Evolutionary conservation across 2,329 filamentous ascomycete genomes (phyloP), one percentile per base, ranked within the genome.

Genomic region (Ambrosiella xylebori): DNA sequence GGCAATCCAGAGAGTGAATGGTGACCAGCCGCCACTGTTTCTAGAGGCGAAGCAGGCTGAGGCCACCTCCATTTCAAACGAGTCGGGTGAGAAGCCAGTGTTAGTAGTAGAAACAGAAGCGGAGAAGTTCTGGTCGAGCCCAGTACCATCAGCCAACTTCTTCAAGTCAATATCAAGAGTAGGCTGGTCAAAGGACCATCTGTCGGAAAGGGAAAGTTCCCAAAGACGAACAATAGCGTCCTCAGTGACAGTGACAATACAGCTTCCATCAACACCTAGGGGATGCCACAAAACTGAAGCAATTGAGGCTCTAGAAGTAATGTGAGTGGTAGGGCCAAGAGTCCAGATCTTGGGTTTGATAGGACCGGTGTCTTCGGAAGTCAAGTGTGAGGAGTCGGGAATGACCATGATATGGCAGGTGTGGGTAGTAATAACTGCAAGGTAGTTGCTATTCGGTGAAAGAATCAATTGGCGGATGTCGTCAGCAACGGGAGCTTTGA

Each of bases 1-100:
- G n/a, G 90, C 89, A 56, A 97, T 74, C 88, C 91, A 98, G 9
- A 98, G 75, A 0, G 93, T 97, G 86, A 96, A 96, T 8, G 90
- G 82, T 7, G 89, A 86, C 93, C 93, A 98, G 57, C 89, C 89
- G 12, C 89, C 91, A 6, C 79, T 79, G 40, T 74, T 75, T 62
- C 76, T 75, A 11, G 73, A 73, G 40, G 77, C 74, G 71, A 98
- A 98, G 67, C 83, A 87, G 55, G 90, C 89, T 1, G 90, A 84
- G 3, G 89, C 88, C 19, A 95, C 88, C 66, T 96, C 87, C 84
- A 98, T 95, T 67, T 97, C 90, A 60, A 94, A 84, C 1, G 80
- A 81, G 67, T 97, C 90, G 0, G 89, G 86, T 0, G 89, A 95
- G 65, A 95, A 97, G 8, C 82, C 84, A 64, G 85, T 88, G 67